phyloP scores from a whole-genome alignment of 1,139 yeast genomes.

The Wickerhamomyces sp. region DNA sequence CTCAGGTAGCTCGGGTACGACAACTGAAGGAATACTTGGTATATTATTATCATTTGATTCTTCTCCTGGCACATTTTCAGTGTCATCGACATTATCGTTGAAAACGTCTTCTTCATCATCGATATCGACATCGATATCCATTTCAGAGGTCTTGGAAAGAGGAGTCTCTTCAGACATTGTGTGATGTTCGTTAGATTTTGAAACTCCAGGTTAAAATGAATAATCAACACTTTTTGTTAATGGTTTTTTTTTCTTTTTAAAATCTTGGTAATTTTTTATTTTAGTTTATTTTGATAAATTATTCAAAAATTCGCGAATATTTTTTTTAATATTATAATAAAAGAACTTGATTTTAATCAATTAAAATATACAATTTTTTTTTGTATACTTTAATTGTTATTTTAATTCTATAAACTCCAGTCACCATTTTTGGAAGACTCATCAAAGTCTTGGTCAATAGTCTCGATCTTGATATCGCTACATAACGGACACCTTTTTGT shows the following conservation, averaged over 20 bases:
- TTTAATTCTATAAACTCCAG: conserved; percentile 8
- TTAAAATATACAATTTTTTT: no score
- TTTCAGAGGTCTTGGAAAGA: conserved; percentile 8
- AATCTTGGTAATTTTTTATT: no score
- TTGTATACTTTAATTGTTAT: no score
- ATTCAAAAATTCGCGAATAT: no score
- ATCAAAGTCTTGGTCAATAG: conserved; percentile 54
- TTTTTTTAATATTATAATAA: no score
- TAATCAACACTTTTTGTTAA: no score
- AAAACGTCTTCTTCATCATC: conserved; percentile 39
- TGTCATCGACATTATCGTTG: conserved; percentile 28
- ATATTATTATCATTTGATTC: conserved; percentile 18
- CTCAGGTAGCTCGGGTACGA: conserved; percentile 57
- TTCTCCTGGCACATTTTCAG: conserved; percentile 13
- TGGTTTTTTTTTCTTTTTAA: not conserved
- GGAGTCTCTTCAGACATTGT: conserved; percentile 1
- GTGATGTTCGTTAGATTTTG: no score
- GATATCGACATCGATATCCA: conserved; percentile 33
- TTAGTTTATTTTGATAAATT: no score
- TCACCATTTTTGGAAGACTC: conserved; percentile 9
- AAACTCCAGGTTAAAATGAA: no score
- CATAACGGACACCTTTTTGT: conserved; percentile 75
- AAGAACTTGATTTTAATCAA: no score
- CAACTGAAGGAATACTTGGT: conserved; percentile 19
- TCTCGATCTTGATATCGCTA: conserved; percentile 68